These are phyloP conservation scores for Boletellus emodensis DNA, from an alignment of 768 basidiomycete species.

Conservation along the genomic window DNA sequence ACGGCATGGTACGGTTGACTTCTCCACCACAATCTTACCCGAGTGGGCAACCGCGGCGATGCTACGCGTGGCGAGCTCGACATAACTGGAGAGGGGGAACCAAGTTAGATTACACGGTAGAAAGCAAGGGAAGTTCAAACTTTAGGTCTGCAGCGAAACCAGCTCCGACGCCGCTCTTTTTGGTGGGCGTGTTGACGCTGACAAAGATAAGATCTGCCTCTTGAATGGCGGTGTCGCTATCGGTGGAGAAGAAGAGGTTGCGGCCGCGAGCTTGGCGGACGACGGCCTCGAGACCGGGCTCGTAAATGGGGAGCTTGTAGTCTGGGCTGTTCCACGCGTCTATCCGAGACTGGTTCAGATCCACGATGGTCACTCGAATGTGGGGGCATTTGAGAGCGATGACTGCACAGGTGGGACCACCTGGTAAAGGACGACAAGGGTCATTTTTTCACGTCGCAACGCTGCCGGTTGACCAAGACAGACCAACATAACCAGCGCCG, in stretches of 20 bases:
- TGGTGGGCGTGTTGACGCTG: constrained; percentile 97
- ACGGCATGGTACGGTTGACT: constrained; percentile 97
- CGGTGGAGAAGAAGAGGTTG: constrained; percentile 96
- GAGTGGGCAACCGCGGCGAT: constrained; percentile 89
- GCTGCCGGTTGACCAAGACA: constrained; percentile 23
- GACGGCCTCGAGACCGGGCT: constrained; percentile 92
- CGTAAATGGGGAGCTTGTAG: constrained; percentile 90
- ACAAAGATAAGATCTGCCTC: constrained; percentile 99
- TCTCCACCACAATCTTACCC: constrained; percentile 98
- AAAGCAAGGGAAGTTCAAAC: constrained; percentile 44
- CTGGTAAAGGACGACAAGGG: constrained; percentile 36
- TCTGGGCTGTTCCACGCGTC: constrained; percentile 94
- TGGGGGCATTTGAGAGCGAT: constrained; percentile 92
- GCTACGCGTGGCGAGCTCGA: constrained; percentile 93
- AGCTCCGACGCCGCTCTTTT: constrained; percentile 96
- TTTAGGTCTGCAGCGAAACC: constrained; percentile 98
- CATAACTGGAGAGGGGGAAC: constrained; percentile 58
- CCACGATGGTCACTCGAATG: constrained; percentile 95
- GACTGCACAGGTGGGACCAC: constrained; percentile 93
- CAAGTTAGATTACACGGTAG: constrained; percentile 6
- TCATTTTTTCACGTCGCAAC: constrained; percentile 9
- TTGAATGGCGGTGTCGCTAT: constrained; percentile 87
- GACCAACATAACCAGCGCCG: constrained; percentile 92
- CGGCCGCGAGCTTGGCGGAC: constrained; percentile 83
- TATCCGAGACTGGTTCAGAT: constrained; percentile 90